Conservation (phyloP, 768 basidiomycete species). For the Hortiboletus flavorubellus region DNA sequence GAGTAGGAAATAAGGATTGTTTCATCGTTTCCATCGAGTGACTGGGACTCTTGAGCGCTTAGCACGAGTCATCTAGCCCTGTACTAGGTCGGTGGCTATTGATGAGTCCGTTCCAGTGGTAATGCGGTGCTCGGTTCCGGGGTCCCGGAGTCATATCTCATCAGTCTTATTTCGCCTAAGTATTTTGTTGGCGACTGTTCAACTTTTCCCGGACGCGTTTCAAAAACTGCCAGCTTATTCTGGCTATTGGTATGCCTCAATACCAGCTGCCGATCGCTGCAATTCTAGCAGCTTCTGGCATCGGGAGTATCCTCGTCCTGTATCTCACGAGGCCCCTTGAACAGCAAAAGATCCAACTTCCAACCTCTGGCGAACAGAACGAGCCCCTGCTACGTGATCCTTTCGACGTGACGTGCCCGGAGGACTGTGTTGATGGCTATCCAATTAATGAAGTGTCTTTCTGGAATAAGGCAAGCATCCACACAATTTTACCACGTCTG, state of each 20-base stretch:
- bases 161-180: conserved; percentile 2
- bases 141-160: not conserved
- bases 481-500: not conserved
- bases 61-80: no score
- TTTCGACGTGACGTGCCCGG: conserved; percentile 69
- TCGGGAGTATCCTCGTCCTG: conserved; percentile 44
- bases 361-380: conserved; percentile 25
- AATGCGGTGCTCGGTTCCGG: conserved; percentile 8
- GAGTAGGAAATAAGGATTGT: no score
- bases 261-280: conserved; percentile 57
- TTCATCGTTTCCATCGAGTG: no score
- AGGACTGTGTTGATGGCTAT: conserved; percentile 65
- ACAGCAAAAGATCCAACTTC: conserved; percentile 53
- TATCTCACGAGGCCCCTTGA: conserved; percentile 35
- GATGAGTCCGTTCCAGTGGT: not conserved
- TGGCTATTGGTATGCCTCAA: conserved; percentile 44
- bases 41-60: no score
- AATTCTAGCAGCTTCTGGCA: conserved; percentile 40
- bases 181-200: not conserved
- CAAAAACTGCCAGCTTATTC: not conserved
- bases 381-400: conserved; percentile 44
- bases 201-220: not conserved
- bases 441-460: conserved; percentile 60
- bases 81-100: no score
- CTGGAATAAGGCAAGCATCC: conserved; percentile 48